These are phyloP conservation scores for Saccharomyces cerevisiae DNA, from an alignment of 805 yeast species.

Conservation along the genomic window DNA sequence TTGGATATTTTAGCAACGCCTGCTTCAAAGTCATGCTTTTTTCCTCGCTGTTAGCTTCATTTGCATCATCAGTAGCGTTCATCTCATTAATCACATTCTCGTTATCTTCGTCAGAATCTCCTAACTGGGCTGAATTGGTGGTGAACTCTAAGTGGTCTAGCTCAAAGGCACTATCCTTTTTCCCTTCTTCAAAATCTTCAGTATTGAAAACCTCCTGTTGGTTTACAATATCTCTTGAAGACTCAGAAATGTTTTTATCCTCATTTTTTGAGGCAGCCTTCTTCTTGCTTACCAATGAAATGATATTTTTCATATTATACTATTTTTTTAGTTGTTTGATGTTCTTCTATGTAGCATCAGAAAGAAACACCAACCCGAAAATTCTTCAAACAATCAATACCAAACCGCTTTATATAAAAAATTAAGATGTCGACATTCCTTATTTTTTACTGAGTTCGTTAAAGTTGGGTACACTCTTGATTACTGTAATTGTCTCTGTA, in stretches of 20 bases:
- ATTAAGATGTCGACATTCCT: too few relatives aligned
- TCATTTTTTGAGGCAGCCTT: neutral
- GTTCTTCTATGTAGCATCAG: neutral
- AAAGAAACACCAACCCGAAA: too few relatives aligned
- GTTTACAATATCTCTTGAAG: neutral
- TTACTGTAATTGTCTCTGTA: neutral
- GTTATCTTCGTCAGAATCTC: slow-evolving; percentile 2
- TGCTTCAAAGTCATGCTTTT: slow-evolving; percentile 24
- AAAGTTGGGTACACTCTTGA: neutral
- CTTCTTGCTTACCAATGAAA: neutral
- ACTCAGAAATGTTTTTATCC: neutral
- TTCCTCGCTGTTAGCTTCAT: slow-evolving; percentile 19
- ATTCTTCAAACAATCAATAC: too few relatives aligned
- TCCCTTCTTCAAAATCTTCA: neutral
- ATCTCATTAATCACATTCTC: neutral
- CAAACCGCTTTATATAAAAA: too few relatives aligned
- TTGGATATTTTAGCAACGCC: slow-evolving; percentile 37
- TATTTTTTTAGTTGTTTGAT: neutral
- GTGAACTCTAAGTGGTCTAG: slow-evolving; percentile 8
- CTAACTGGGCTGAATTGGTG: slow-evolving; percentile 1
- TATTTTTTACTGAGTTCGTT: neutral
- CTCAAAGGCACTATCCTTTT: slow-evolving; percentile 3
- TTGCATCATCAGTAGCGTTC: slow-evolving; percentile 10
- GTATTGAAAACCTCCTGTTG: neutral
- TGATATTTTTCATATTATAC: neutral